Conservation (phyloP, 441 rosid genomes). For the Viola pubescens region DNA sequence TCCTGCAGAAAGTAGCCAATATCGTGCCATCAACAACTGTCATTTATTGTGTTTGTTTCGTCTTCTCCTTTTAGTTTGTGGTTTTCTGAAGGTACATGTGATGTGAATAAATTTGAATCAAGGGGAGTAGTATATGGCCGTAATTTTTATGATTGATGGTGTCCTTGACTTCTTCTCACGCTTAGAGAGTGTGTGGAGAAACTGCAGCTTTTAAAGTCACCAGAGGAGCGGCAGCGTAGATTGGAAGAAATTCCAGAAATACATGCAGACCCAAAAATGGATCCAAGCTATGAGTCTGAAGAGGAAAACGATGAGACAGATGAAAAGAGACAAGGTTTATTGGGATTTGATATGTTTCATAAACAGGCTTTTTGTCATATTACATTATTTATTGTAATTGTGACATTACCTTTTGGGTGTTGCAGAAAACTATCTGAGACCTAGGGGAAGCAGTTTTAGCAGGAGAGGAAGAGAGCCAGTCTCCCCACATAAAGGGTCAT, state of each 20-base stretch:
- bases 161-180: constrained; percentile 63
- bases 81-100: not conserved
- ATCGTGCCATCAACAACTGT: not conserved
- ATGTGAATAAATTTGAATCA: not conserved
- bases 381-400: constrained; percentile 10
- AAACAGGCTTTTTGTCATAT: constrained; percentile 2
- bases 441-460: constrained; percentile 53
- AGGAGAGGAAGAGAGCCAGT: constrained; percentile 70
- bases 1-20: not conserved
- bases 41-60: not conserved
- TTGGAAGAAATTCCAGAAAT: constrained; percentile 87
- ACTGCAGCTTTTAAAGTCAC: constrained; percentile 80
- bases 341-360: constrained; percentile 8
- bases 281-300: constrained; percentile 86
- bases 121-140: too few relatives aligned
- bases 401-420: constrained; percentile 21
- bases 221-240: constrained; percentile 87
- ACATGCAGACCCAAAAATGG: constrained; percentile 92
- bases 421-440: constrained; percentile 48
- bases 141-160: constrained; percentile 9
- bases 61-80: not conserved
- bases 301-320: constrained; percentile 68
- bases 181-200: constrained; percentile 98
- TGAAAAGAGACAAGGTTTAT: constrained; percentile 61
- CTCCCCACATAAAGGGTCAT: constrained; percentile 62